These are phyloP conservation scores for Annulohypoxylon moriforme DNA, from an alignment of 495 filamentous ascomycete species.

Conservation along the genomic window DNA sequence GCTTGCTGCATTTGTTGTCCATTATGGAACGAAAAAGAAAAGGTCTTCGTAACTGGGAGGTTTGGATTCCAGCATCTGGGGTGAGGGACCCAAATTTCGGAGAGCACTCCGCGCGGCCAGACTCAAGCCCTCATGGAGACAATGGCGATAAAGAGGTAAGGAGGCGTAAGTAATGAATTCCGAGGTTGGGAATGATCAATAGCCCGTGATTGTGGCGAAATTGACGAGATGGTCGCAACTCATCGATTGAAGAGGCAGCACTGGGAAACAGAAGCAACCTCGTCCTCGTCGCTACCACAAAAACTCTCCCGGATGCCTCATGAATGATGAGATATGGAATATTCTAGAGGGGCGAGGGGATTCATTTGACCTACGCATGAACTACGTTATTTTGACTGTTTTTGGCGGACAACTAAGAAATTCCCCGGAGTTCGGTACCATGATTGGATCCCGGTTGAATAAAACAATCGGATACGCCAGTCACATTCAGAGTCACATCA, in stretches of 20 bases:
- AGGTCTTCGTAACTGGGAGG: not conserved
- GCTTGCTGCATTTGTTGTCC: not conserved
- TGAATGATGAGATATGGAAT: not conserved
- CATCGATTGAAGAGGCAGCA: not conserved
- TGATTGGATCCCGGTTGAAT: not conserved
- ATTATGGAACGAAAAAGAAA: not conserved
- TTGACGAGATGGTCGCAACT: not conserved
- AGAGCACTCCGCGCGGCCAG: not conserved
- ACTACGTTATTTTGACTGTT: conserved; percentile 11
- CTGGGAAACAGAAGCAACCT: not conserved
- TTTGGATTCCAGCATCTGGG: not conserved
- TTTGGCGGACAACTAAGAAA: not conserved
- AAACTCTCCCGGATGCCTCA: conserved; percentile 7
- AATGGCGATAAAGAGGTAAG: not conserved
- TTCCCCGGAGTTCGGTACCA: not conserved
- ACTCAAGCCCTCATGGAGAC: not conserved
- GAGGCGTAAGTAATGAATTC: not conserved
- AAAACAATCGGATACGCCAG: conserved; percentile 1
- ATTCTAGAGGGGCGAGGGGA: conserved; percentile 2
- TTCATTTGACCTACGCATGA: not conserved
- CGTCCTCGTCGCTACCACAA: not conserved
- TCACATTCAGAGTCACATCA: not conserved
- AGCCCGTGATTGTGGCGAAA: not conserved
- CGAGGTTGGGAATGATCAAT: not conserved
- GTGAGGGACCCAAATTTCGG: not conserved